Percentiles rank a stretch among this genome's conserved stretches.
phyloP scores from a whole-genome alignment of 345 rosid species.

The Citropsis articulata region DNA sequence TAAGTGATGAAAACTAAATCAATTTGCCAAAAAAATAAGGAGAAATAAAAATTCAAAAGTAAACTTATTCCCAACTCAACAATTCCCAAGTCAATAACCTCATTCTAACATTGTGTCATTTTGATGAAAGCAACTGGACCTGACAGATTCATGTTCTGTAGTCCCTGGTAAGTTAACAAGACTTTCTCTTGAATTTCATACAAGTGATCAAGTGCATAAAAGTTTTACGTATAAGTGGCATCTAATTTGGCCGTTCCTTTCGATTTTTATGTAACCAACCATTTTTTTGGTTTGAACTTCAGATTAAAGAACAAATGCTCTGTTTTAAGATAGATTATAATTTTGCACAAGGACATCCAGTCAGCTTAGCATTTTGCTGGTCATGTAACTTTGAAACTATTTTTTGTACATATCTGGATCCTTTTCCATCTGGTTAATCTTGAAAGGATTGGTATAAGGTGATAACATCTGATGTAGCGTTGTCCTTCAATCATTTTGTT shows the following conservation, averaged over 20 bases:
- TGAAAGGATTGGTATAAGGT: background rate
- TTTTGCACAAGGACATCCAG: background rate
- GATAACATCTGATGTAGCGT: background rate
- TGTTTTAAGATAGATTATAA: background rate
- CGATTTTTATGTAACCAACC: background rate
- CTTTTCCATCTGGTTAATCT: background rate
- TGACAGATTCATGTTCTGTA: background rate
- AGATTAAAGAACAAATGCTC: no score
- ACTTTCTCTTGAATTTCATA: background rate
- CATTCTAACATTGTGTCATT: background rate
- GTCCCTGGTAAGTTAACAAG: background rate
- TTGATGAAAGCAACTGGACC: background rate
- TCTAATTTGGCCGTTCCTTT: background rate
- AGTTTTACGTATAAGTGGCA: background rate
- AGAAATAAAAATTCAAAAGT: no score
- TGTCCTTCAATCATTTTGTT: background rate
- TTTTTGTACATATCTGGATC: background rate
- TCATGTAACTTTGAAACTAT: background rate
- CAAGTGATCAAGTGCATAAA: background rate
- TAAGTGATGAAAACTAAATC: background rate
- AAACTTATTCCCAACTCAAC: background rate
- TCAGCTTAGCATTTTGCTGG: background rate
- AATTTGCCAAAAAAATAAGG: no score
- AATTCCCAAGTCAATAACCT: background rate
- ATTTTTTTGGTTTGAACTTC: background rate